These are phyloP conservation scores for Penicillium chermesinum DNA, from an alignment of 495 filamentous ascomycete species.

Conservation along the genomic window DNA sequence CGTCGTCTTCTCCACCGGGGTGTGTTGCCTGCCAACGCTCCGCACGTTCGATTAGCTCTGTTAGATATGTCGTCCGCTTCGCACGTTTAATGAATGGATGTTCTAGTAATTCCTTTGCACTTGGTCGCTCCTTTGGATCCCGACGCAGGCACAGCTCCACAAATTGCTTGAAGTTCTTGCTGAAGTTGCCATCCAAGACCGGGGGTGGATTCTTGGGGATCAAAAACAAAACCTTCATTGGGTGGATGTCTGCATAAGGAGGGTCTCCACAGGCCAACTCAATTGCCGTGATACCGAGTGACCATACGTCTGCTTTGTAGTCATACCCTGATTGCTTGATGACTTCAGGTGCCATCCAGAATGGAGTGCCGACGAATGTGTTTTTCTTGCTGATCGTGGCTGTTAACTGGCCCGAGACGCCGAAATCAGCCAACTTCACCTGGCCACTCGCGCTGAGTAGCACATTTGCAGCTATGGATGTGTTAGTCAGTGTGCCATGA, in stretches of 20 bases:
- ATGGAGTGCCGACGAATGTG: conserved; percentile 96
- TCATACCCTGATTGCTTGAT: conserved; percentile 98
- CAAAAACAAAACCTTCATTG: conserved; percentile 97
- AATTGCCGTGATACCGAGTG: conserved; percentile 93
- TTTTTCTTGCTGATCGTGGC: conserved; percentile 99
- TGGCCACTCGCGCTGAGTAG: conserved; percentile 83
- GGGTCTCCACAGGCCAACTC: conserved; percentile 91
- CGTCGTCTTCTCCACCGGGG: conserved; percentile 43
- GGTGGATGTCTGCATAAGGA: conserved; percentile 93
- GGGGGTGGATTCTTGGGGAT: conserved; percentile 95
- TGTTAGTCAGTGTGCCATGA: conserved; percentile 11
- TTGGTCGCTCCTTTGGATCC: conserved; percentile 81
- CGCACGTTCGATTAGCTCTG: conserved; percentile 86
- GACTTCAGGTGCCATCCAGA: conserved; percentile 99
- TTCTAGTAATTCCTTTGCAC: conserved; percentile 81
- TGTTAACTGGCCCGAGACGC: conserved; percentile 93
- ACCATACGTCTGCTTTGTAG: conserved; percentile 99
- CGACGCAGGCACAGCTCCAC: conserved; percentile 80
- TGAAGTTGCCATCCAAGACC: conserved; percentile 77
- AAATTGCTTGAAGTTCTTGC: conserved; percentile 89
- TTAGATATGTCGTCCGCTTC: conserved; percentile 84
- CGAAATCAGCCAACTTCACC: conserved; percentile 96
- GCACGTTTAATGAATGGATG: conserved; percentile 86
- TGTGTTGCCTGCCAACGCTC: conserved; percentile 70
- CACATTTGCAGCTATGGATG: conserved; percentile 74